Base-by-base conservation (phyloP, 106 monocot genomes). In the Xerophyta viscosa region DNA sequence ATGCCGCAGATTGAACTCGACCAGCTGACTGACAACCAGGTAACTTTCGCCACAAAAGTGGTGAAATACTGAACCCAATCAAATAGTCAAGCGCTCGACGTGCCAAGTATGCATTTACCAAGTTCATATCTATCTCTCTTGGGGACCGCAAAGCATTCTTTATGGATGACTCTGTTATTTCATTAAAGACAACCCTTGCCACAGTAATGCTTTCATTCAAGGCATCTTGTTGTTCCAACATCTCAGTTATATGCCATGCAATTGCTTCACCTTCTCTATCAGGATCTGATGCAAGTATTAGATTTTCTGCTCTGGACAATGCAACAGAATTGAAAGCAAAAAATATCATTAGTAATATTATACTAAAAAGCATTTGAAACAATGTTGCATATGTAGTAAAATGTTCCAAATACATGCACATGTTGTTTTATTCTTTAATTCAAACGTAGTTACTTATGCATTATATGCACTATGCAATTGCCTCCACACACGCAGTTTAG, bases 251-350 rank as follows among this genome's bases (percentile, higher is more conserved):
- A 65, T 96, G 96, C 96, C 96, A 96, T 44, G 96, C 96, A 65
- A 96, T 96, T 61, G 96, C 89, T 82, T 96, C 96, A 37, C 96
- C 96, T 79, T 96, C 96, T 53, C 96, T 80, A 33, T 96, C 96
- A 62, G 89, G 89, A 79, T 96, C 96, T 27, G 89, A 86, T 60
- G 96, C 96, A 63, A 96, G 75, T 37, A 96, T 84, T 45, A 96
- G 60, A 66, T 89, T 85, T 65, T 89, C 71, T 53, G 82, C 85
- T 47, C 96, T 96, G 74, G n/a, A n/a, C n/a, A n/a, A n/a, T n/a
- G n/a, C n/a, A n/a, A n/a, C n/a, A n/a, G n/a, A n/a, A n/a, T n/a
- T n/a, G n/a, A n/a, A n/a, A n/a, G n/a, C n/a, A n/a, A n/a, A n/a
- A n/a, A n/a, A n/a, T n/a, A n/a, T n/a, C n/a, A n/a, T n/a, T n/a